phyloP scores from a whole-genome alignment of 129 eudicot species.

The Lactuca saligna region DNA sequence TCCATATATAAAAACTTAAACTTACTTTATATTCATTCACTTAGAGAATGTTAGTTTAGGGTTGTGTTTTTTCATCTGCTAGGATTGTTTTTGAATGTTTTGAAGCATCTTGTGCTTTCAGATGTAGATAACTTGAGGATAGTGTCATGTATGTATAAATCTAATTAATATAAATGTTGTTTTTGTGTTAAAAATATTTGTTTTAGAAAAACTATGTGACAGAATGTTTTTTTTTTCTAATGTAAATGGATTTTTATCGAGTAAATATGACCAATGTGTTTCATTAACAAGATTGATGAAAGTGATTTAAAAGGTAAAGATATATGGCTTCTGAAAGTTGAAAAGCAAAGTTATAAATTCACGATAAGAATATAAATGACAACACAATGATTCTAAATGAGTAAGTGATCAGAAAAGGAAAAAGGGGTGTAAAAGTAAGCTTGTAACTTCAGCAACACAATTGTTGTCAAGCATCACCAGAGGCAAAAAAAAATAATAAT shows the following conservation, averaged over 20 bases:
- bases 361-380: not conserved
- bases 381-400: not conserved
- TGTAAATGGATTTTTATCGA: not conserved
- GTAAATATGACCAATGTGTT: not conserved
- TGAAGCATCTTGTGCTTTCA: constrained; percentile 14
- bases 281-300: no score
- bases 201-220: not conserved
- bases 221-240: not conserved
- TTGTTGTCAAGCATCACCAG: not conserved
- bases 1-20: constrained; percentile 18
- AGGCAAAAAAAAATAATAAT: not conserved
- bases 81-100: constrained; percentile 14
- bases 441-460: not conserved
- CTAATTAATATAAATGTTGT: not conserved
- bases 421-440: not conserved
- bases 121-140: constrained; percentile 20
- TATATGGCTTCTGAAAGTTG: not conserved
- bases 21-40: not conserved
- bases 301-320: no score
- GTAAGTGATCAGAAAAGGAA: not conserved
- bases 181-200: not conserved
- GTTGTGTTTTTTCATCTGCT: not conserved
- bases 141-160: not conserved
- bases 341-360: not conserved
- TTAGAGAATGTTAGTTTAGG: not conserved